Conservation (phyloP, 257 asterid species). For the Ophiorrhiza pumila region DNA sequence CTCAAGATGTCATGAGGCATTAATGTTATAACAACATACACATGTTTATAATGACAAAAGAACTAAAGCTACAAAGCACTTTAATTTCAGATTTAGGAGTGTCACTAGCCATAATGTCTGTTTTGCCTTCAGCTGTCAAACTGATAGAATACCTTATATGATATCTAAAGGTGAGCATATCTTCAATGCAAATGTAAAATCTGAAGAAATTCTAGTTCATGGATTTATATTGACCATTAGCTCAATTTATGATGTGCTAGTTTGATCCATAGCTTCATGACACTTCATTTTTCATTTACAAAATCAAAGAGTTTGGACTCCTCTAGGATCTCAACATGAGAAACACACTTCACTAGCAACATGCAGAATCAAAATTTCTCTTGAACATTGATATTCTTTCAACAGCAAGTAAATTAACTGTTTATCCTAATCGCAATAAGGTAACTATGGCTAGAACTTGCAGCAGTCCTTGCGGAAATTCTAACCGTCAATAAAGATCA, state of each 20-base stretch:
- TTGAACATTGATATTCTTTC: not conserved
- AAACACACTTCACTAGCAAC: not conserved
- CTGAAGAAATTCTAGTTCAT: not conserved
- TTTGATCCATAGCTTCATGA: not conserved
- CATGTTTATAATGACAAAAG: not conserved
- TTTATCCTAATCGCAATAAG: not conserved
- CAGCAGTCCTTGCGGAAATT: constrained; percentile 8
- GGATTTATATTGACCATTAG: not conserved
- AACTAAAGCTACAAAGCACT: not conserved
- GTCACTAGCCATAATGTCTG: not conserved
- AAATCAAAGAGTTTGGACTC: not conserved
- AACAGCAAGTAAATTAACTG: not conserved
- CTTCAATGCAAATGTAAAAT: not conserved
- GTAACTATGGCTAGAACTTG: constrained; percentile 7
- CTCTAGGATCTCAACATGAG: not conserved
- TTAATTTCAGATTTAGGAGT: not conserved
- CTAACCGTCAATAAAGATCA: constrained; percentile 10
- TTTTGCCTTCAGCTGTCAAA: not conserved
- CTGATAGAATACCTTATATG: no score
- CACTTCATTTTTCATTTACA: not conserved
- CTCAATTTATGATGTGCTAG: no score
- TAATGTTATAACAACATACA: not conserved
- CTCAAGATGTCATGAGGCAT: not conserved
- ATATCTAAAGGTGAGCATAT: no score
- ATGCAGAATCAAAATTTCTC: not conserved